Conservation (phyloP, 176 grass and related monocot genomes). For the Pontederia crassipes region DNA sequence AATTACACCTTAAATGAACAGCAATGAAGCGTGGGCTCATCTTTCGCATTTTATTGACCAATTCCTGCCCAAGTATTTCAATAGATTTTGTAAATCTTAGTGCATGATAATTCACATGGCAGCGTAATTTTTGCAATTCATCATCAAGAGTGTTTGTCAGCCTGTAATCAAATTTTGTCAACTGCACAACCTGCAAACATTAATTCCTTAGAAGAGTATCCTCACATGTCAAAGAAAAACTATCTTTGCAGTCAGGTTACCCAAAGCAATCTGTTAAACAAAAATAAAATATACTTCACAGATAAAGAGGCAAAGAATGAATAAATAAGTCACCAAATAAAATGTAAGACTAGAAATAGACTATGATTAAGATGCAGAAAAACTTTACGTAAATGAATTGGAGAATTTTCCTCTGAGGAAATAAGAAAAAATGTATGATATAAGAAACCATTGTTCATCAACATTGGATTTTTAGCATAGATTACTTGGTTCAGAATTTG, state of each 20-base stretch:
- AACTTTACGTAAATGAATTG: too few relatives aligned
- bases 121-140: constrained; percentile 77
- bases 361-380: too few relatives aligned
- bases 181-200: constrained; percentile 74
- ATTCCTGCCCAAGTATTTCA: constrained; percentile 47
- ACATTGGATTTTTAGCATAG: too few relatives aligned
- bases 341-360: too few relatives aligned
- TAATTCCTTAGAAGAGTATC: constrained; percentile 7
- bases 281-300: neutral
- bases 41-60: constrained; percentile 53
- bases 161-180: constrained; percentile 97
- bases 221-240: neutral
- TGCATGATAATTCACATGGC: constrained; percentile 82
- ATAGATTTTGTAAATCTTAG: constrained; percentile 71
- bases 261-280: neutral
- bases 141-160: constrained; percentile 73
- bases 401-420: too few relatives aligned
- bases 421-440: too few relatives aligned
- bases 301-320: neutral
- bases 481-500: too few relatives aligned
- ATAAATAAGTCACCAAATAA: neutral
- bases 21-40: constrained; percentile 66
- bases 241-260: neutral
- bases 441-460: too few relatives aligned
- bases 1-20: constrained; percentile 69